These are phyloP conservation scores for Breynia disticha DNA, from an alignment of 441 rosid species.

Conservation along the genomic window DNA sequence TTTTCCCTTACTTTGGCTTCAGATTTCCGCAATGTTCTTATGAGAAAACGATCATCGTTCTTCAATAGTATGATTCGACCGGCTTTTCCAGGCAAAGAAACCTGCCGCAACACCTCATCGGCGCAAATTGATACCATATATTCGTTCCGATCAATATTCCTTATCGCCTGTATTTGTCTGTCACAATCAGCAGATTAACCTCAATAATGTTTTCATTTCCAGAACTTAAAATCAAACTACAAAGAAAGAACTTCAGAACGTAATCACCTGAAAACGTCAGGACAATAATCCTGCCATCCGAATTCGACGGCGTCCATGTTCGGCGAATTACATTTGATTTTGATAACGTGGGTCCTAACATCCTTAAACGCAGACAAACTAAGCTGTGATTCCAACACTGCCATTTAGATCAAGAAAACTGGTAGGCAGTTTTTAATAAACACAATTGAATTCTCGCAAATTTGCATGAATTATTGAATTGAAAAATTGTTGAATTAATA, in stretches of 20 bases:
- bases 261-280: conserved; percentile 45
- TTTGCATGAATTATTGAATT: too few species aligned
- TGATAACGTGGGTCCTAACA: conserved; percentile 19
- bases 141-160: conserved; percentile 26
- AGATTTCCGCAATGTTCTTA: conserved; percentile 41
- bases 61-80: conserved; percentile 28
- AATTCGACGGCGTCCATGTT: conserved; percentile 25
- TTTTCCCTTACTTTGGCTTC: conserved; percentile 34
- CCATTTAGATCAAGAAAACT: too few species aligned
- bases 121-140: conserved; percentile 37
- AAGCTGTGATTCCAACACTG: conserved; percentile 14
- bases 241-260: neutral
- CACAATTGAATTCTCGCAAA: too few species aligned
- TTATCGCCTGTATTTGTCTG: conserved; percentile 38
- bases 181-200: neutral
- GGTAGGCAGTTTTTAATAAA: too few species aligned
- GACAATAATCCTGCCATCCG: conserved; percentile 48
- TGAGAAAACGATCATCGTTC: conserved; percentile 29
- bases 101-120: conserved; percentile 32
- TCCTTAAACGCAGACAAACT: conserved; percentile 21
- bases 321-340: conserved; percentile 9
- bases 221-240: neutral
- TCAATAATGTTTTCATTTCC: neutral
- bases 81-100: conserved; percentile 26
- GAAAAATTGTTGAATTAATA: too few species aligned